Percentiles rank a stretch among this genome's conserved stretches.
Conservation (phyloP, 805 yeast species). For the Saccharomycopsis sp. region DNA sequence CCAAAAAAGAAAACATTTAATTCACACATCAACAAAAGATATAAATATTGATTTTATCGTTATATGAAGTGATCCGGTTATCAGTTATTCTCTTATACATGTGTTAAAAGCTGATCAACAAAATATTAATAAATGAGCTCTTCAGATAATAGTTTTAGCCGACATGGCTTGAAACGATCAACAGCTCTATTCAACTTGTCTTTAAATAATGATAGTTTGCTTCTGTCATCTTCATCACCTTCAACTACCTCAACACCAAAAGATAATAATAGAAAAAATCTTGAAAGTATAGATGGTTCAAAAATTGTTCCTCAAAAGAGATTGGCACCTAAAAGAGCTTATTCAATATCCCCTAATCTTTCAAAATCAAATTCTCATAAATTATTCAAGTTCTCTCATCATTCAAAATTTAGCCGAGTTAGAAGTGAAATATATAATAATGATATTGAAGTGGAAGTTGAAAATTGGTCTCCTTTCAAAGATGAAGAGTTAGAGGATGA, state of each 20-base stretch:
- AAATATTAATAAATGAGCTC: no score
- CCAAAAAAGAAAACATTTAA: no score
- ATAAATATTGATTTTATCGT: no score
- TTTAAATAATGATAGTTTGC: conserved; percentile 3
- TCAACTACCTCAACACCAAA: no score
- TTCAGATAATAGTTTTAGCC: neutral
- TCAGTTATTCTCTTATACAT: no score
- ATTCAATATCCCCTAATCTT: conserved; percentile 10
- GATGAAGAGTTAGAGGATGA: neutral
- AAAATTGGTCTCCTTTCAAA: conserved; percentile 17
- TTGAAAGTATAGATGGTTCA: no score
- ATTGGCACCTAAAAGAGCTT: conserved; percentile 4
- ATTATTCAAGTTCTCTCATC: conserved; percentile 7
- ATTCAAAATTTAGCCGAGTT: conserved; percentile 10
- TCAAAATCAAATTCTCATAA: conserved; percentile 5
- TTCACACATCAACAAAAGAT: no score
- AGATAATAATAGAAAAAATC: no score
- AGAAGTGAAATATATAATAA: conserved; percentile 5
- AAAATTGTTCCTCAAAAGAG: conserved; percentile 7
- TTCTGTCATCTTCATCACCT: neutral
- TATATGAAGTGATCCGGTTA: no score
- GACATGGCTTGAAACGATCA: conserved; percentile 9
- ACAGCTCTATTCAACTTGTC: conserved; percentile 16
- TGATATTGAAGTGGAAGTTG: conserved; percentile 11
- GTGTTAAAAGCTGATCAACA: no score